Conservation (phyloP, 306 rosid species). For the Coriaria nepalensis region DNA sequence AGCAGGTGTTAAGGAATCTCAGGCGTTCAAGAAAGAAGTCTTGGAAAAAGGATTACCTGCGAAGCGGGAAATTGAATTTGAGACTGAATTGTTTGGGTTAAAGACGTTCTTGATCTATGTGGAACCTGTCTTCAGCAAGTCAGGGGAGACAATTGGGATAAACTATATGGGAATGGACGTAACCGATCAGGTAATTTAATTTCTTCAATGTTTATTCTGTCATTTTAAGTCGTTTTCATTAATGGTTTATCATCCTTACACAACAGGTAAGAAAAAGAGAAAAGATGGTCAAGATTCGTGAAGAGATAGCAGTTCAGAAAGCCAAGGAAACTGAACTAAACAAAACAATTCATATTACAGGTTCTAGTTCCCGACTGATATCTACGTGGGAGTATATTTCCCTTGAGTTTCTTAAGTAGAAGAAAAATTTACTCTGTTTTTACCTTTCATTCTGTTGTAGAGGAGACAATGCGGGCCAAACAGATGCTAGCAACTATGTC, state of each 20-base stretch:
- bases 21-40: slow-evolving; percentile 88
- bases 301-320: slow-evolving; percentile 85
- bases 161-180: slow-evolving; percentile 97
- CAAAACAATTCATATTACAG: slow-evolving; percentile 93
- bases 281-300: slow-evolving; percentile 76
- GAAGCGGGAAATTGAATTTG: slow-evolving; percentile 85
- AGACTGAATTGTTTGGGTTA: slow-evolving; percentile 68
- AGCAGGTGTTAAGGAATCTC: slow-evolving; percentile 73
- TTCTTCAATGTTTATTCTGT: background rate
- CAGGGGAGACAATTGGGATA: slow-evolving; percentile 83
- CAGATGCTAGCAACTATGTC: slow-evolving; percentile 98
- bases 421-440: slow-evolving; percentile 11
- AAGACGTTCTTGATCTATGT: slow-evolving; percentile 85
- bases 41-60: slow-evolving; percentile 76
- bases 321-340: slow-evolving; percentile 89
- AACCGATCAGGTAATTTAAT: slow-evolving; percentile 64
- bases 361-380: slow-evolving; percentile 20
- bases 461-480: slow-evolving; percentile 97
- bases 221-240: background rate
- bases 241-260: slow-evolving; percentile 9
- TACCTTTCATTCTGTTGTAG: slow-evolving; percentile 16
- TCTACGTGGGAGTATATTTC: slow-evolving; percentile 7
- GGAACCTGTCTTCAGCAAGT: slow-evolving; percentile 85
- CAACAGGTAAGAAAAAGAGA: slow-evolving; percentile 78
- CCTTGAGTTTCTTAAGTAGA: slow-evolving; percentile 3